These are phyloP conservation scores for Parascedosporium putredinis DNA, from an alignment of 2,329 filamentous ascomycete species.

Conservation along the genomic window DNA sequence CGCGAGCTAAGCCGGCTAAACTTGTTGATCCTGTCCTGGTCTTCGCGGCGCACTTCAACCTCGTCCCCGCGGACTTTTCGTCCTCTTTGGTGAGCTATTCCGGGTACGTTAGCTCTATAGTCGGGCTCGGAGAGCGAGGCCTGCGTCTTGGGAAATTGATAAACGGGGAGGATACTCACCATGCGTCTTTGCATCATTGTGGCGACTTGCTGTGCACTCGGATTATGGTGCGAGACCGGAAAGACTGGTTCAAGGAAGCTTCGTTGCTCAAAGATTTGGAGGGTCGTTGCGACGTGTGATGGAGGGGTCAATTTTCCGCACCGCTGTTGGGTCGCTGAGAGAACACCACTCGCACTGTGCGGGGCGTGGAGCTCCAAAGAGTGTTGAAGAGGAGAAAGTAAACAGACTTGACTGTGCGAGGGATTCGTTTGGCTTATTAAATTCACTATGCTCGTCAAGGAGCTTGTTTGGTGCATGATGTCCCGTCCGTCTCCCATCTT, in stretches of 20 bases:
- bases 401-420: background rate
- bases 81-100: constrained; percentile 84
- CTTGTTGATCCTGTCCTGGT: constrained; percentile 97
- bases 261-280: too few relatives aligned
- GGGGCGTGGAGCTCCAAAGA: background rate
- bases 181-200: constrained; percentile 49
- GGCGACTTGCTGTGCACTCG: constrained; percentile 21
- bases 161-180: constrained; percentile 29
- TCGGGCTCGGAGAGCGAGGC: background rate
- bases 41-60: constrained; percentile 86
- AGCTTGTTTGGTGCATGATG: background rate
- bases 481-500: background rate
- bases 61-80: constrained; percentile 72
- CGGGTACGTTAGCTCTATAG: constrained; percentile 7
- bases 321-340: background rate
- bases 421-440: too few relatives aligned
- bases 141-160: background rate
- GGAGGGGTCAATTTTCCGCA: constrained; percentile 3
- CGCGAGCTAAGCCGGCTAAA: constrained; percentile 92
- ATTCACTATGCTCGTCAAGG: background rate
- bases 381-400: background rate
- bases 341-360: background rate
- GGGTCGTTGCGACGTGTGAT: constrained; percentile 2
- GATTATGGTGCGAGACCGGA: constrained; percentile 6
- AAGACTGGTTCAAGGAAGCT: too few relatives aligned